Percentiles rank a stretch among this genome's conserved stretches.
Conservation (phyloP, 805 yeast species). For the Candida pini region DNA sequence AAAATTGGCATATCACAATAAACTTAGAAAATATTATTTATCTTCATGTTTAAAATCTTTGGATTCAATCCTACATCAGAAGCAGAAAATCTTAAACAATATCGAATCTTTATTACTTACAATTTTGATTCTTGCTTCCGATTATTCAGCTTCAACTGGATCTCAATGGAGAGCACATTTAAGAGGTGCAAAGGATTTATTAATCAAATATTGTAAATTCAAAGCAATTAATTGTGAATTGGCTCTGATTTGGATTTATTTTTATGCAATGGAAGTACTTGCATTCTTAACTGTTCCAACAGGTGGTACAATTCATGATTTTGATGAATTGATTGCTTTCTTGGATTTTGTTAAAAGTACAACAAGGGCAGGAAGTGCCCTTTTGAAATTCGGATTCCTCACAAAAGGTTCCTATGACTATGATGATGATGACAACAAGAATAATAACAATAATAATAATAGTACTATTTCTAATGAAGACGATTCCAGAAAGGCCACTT, state of each 20-base stretch:
- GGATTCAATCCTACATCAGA: conserved; percentile 44
- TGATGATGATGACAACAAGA: not conserved
- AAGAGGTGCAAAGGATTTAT: conserved; percentile 60
- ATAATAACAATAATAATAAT: not conserved
- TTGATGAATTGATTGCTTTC: conserved; percentile 41
- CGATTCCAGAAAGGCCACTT: conserved; percentile 7
- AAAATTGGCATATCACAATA: conserved; percentile 42
- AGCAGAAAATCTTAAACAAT: conserved; percentile 38
- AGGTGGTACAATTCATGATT: conserved; percentile 55
- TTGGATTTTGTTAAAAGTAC: conserved; percentile 24
- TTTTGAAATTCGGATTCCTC: conserved; percentile 25
- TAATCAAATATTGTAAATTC: conserved; percentile 41
- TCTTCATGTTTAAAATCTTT: conserved; percentile 60
- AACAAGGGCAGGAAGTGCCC: conserved; percentile 17
- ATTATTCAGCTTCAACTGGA: conserved; percentile 52
- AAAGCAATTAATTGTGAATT: conserved; percentile 30
- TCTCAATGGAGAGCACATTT: conserved; percentile 66
- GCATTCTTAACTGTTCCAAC: conserved; percentile 53
- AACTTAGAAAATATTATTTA: conserved; percentile 54
- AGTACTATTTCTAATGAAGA: not conserved
- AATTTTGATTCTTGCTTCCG: conserved; percentile 59
- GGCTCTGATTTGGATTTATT: conserved; percentile 46
- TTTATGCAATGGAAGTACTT: conserved; percentile 52
- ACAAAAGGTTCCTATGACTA: conserved; percentile 20
- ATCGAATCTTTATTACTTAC: conserved; percentile 68